Conservation (phyloP, 2,329 filamentous ascomycete genomes). For the Thelonectria olida region DNA sequence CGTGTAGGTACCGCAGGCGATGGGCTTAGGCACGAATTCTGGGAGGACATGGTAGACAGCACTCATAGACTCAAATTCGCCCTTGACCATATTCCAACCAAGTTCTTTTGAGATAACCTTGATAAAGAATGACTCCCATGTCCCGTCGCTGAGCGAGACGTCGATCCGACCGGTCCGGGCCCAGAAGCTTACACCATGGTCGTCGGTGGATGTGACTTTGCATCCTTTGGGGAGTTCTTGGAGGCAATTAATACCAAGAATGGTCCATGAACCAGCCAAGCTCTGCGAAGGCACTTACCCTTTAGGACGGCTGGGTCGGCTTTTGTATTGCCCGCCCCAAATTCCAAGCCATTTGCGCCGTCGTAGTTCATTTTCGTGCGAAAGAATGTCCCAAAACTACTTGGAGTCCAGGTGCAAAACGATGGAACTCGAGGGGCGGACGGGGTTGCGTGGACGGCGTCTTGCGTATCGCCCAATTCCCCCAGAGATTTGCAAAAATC, state of each 20-base stretch:
- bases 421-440: not conserved
- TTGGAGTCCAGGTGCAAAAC: not conserved
- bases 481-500: not conserved
- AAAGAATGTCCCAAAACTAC: not conserved
- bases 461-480: too few species aligned
- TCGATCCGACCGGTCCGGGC: slow-evolving; percentile 45
- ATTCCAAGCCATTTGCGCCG: slow-evolving; percentile 24
- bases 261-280: not conserved
- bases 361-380: slow-evolving; percentile 34
- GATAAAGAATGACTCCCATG: slow-evolving; percentile 40
- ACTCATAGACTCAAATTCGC: slow-evolving; percentile 23
- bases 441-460: too few species aligned
- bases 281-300: slow-evolving; percentile 10
- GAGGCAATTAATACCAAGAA: not conserved
- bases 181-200: slow-evolving; percentile 49
- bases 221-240: slow-evolving; percentile 46
- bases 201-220: slow-evolving; percentile 40
- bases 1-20: slow-evolving; percentile 18
- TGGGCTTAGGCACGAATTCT: slow-evolving; percentile 22
- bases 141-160: slow-evolving; percentile 38
- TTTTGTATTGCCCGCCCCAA: slow-evolving; percentile 12
- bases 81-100: slow-evolving; percentile 15
- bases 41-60: slow-evolving; percentile 7
- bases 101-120: slow-evolving; percentile 18
- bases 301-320: slow-evolving; percentile 19